Conservation (phyloP, 2,329 filamentous ascomycete species). For the Trichoderma sp. region DNA sequence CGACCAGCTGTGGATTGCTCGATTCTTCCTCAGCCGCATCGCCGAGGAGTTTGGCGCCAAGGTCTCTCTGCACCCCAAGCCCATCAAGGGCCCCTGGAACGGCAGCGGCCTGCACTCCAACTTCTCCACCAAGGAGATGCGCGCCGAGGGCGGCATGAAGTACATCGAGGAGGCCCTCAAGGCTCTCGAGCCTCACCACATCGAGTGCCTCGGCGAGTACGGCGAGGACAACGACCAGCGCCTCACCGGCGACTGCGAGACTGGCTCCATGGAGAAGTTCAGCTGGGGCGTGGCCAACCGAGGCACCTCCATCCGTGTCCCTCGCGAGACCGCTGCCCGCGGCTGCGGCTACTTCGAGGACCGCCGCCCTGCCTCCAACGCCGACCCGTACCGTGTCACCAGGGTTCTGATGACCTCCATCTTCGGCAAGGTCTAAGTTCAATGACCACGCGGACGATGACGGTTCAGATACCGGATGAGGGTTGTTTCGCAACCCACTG, state of each 20-base stretch:
- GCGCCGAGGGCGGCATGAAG: constrained; percentile 92
- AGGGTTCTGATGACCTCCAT: constrained; percentile 77
- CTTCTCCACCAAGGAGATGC: constrained; percentile 89
- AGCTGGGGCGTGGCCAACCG: constrained; percentile 94
- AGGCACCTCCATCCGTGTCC: constrained; percentile 90
- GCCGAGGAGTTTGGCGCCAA: constrained; percentile 96
- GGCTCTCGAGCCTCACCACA: constrained; percentile 77
- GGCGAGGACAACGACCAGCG: constrained; percentile 94
- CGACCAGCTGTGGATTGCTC: constrained; percentile 89
- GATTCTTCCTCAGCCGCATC: constrained; percentile 84
- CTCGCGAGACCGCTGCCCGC: constrained; percentile 79
- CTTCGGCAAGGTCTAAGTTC: constrained; percentile 43
- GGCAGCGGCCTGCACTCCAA: constrained; percentile 92
- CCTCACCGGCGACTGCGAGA: constrained; percentile 93
- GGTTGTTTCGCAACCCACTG: too few relatives aligned
- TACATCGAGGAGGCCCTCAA: constrained; percentile 83
- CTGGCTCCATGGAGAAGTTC: constrained; percentile 90
- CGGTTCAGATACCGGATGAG: too few relatives aligned
- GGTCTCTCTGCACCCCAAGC: constrained; percentile 95
- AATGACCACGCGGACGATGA: too few relatives aligned
- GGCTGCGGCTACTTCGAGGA: constrained; percentile 96
- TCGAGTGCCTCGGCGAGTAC: constrained; percentile 88
- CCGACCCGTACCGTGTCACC: constrained; percentile 80
- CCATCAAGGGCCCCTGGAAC: constrained; percentile 91
- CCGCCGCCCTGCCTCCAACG: constrained; percentile 80